Conservation (phyloP, 2,329 filamentous ascomycete genomes). For the Xenoacremonium recifei region DNA sequence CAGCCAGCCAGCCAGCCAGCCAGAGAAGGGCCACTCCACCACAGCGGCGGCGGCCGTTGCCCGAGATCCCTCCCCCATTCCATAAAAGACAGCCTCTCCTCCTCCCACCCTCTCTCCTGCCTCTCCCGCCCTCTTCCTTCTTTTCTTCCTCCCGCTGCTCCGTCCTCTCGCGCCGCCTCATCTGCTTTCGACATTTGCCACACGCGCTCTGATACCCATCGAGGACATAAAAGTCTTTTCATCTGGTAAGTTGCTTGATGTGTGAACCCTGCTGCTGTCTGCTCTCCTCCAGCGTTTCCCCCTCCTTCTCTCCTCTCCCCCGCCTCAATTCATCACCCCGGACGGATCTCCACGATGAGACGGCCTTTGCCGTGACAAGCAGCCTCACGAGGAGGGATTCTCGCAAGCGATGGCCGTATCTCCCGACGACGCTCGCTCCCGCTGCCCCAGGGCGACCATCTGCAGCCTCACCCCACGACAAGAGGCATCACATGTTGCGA, state of each 20-base stretch:
- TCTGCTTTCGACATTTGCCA: conserved; percentile 22
- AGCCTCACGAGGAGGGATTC: no score
- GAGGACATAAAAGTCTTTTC: conserved; percentile 13
- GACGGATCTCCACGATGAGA: neutral
- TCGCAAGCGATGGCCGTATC: no score
- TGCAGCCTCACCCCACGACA: no score
- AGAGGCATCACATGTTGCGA: no score
- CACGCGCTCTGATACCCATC: conserved; percentile 26
- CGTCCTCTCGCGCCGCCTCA: conserved; percentile 23
- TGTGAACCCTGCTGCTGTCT: neutral
- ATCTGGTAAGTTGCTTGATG: conserved; percentile 29
- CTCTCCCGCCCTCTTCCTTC: conserved; percentile 11
- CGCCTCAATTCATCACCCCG: neutral
- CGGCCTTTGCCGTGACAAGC: no score
- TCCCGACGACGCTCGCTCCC: no score
- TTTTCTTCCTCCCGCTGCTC: conserved; percentile 16
- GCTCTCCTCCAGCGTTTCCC: conserved; percentile 1
- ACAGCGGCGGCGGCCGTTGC: conserved; percentile 13
- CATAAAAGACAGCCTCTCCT: conserved; percentile 25
- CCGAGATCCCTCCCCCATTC: conserved; percentile 15
- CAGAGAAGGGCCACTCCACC: no score
- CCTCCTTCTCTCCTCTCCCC: conserved; percentile 1
- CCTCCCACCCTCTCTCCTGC: conserved; percentile 14
- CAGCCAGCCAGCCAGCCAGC: no score
- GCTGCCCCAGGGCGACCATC: no score